phyloP scores from a whole-genome alignment of 1,139 yeast species.

The Candida glucosophila region DNA sequence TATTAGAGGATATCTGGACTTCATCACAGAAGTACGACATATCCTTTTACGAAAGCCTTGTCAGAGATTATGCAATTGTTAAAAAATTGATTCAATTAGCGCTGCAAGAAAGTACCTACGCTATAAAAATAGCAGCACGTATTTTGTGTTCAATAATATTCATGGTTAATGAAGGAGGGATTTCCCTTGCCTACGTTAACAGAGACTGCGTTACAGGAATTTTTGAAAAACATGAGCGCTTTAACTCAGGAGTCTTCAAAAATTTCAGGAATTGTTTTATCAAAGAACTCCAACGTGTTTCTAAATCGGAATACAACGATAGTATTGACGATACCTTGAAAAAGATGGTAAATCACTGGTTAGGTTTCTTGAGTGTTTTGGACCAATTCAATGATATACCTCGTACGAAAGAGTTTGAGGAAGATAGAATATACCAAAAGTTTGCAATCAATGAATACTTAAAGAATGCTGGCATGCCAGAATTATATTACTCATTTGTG shows the following conservation, averaged over 20 bases:
- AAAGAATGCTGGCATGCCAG: constrained; percentile 74
- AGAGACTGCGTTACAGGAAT: constrained; percentile 55
- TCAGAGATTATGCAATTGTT: too few species aligned
- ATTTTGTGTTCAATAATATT: constrained; percentile 65
- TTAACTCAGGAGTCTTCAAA: constrained; percentile 46
- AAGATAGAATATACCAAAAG: constrained; percentile 76
- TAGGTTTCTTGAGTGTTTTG: constrained; percentile 58
- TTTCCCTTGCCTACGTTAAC: constrained; percentile 52
- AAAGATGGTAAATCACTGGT: constrained; percentile 46
- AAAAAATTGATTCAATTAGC: constrained; percentile 62
- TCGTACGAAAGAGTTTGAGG: constrained; percentile 75
- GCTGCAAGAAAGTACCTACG: constrained; percentile 55
- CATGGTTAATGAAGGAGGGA: constrained; percentile 50
- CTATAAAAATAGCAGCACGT: constrained; percentile 60
- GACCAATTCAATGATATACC: constrained; percentile 71
- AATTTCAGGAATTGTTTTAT: constrained; percentile 50
- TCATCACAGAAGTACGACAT: too few species aligned
- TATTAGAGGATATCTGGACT: too few species aligned
- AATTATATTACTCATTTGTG: constrained; percentile 69
- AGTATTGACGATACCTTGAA: constrained; percentile 49
- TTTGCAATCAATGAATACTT: constrained; percentile 71
- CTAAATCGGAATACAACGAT: constrained; percentile 58
- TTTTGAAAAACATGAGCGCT: constrained; percentile 55
- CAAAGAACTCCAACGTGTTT: constrained; percentile 40
- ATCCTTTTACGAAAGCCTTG: too few species aligned